Evolutionary conservation across 768 basidiomycete species (phyloP), one percentile per base, ranked within the genome.

Genomic region (Mrakia gelida): DNA sequence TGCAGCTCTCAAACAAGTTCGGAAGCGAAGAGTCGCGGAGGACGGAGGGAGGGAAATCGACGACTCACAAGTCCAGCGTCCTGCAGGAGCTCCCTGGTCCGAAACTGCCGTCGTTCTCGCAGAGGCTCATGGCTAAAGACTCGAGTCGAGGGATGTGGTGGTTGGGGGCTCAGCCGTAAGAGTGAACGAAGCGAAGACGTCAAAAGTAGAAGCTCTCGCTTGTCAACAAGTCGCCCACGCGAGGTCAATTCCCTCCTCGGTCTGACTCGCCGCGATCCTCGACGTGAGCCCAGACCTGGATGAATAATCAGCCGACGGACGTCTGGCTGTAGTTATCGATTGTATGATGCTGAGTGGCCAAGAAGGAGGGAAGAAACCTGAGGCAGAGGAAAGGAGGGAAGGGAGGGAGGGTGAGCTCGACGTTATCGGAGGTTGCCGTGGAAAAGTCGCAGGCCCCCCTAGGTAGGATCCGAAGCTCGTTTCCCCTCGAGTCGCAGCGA

Each of bases 11-110:
- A n/a, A n/a, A n/a, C n/a, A n/a, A n/a, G n/a, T n/a, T n/a, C n/a
- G n/a, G n/a, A n/a, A n/a, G n/a, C 8, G n/a, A 38, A 30, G 18
- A 23, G 23, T 43, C 15, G 38, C 15, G 26, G 11, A 49, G 41
- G 41, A 43, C n/a, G n/a, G n/a, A n/a, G n/a, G n/a, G 52, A 10
- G 23, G 23, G 45, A 52, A 28, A 13, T 28, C 30, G 45, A 1
- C 34, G 8, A 71, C 73, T n/a, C 61, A 74, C 73, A 74, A 74
- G 59, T 74, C 73, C 26, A 38, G 23, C 9, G 23, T 28, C 32
- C 73, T 43, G 21, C 73, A 74, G 6, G 30, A 3, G 43, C 73
- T 62, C 32, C 73, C 73, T 3, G 61, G 56, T 10, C 61, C 61
- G 28, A 74, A 62, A 11, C 34, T 21, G 56, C 26, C n/a, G 61